phyloP scores from a whole-genome alignment of 2,329 filamentous ascomycete genomes.

The Trichophyton simii region DNA sequence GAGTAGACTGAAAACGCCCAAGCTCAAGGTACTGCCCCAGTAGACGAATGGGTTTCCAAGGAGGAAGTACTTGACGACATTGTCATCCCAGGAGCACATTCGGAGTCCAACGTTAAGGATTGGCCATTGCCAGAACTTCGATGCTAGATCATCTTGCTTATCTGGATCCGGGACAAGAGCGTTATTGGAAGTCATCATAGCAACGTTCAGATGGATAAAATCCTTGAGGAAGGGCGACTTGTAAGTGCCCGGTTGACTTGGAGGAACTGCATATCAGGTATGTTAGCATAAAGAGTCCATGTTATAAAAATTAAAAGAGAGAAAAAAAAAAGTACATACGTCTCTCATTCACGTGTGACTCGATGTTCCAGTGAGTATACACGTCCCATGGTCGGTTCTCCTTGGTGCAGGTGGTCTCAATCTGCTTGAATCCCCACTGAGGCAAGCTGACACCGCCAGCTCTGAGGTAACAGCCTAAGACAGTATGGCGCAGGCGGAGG shows the following conservation, averaged over 20 bases:
- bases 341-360: slow-evolving; percentile 87
- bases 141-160: slow-evolving; percentile 96
- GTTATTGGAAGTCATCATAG: slow-evolving; percentile 99
- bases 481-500: slow-evolving; percentile 73
- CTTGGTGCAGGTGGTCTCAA: slow-evolving; percentile 91
- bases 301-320: background rate
- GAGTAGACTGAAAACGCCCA: slow-evolving; percentile 60
- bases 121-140: slow-evolving; percentile 97
- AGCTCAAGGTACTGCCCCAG: slow-evolving; percentile 76
- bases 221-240: slow-evolving; percentile 96
- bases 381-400: slow-evolving; percentile 82
- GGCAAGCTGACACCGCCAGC: slow-evolving; percentile 93
- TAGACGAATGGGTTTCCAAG: slow-evolving; percentile 94
- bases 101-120: slow-evolving; percentile 87
- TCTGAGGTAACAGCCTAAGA: slow-evolving; percentile 81
- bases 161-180: slow-evolving; percentile 93
- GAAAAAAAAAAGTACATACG: slow-evolving; percentile 44
- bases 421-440: slow-evolving; percentile 99
- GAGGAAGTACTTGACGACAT: slow-evolving; percentile 94
- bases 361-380: slow-evolving; percentile 98
- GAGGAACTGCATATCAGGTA: slow-evolving; percentile 50
- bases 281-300: slow-evolving; percentile 1
- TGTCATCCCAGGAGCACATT: slow-evolving; percentile 98
- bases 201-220: slow-evolving; percentile 94
- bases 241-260: slow-evolving; percentile 79